These are phyloP conservation scores for Escovopsis sp. DNA, from an alignment of 2,329 filamentous ascomycete genomes.

Conservation along the genomic window DNA sequence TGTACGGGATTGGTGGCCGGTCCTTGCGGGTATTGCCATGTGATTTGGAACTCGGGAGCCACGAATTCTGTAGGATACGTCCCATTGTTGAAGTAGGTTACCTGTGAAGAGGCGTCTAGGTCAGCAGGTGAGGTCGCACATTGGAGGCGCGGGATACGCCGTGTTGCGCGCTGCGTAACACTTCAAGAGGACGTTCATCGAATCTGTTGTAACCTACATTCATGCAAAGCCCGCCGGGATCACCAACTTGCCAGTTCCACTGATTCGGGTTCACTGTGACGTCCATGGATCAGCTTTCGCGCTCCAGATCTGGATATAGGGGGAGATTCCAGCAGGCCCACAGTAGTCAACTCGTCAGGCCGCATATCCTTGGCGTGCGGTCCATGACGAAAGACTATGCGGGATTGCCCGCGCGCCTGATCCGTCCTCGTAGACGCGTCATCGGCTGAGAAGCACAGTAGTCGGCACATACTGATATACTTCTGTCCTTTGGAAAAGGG, in stretches of 20 bases:
- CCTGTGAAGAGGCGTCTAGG: constrained; percentile 15
- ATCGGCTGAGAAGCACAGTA: too few relatives aligned
- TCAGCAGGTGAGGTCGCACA: neutral
- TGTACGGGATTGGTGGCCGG: constrained; percentile 31
- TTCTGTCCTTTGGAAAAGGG: constrained; percentile 26
- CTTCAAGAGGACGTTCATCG: too few relatives aligned
- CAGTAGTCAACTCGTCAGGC: too few relatives aligned
- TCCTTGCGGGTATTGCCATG: constrained; percentile 34
- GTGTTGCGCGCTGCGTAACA: neutral
- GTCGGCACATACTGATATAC: constrained; percentile 28
- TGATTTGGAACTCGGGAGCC: constrained; percentile 34
- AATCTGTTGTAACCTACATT: constrained; percentile 27
- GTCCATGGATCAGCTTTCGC: neutral
- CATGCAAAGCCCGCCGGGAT: constrained; percentile 30
- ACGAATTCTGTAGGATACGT: constrained; percentile 30
- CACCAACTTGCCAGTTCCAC: constrained; percentile 29
- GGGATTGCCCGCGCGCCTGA: too few relatives aligned
- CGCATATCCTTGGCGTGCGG: too few relatives aligned
- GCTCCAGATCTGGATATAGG: neutral
- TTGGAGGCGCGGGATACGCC: neutral
- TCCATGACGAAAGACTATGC: too few relatives aligned
- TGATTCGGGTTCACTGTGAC: constrained; percentile 38
- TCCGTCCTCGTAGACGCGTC: too few relatives aligned
- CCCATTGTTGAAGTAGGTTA: constrained; percentile 33
- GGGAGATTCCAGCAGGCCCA: too few relatives aligned